Evolutionary conservation across 768 basidiomycete species (phyloP), one percentile per base, ranked within the genome.

Genomic region (Cystobasidiopsis lactophilus): DNA sequence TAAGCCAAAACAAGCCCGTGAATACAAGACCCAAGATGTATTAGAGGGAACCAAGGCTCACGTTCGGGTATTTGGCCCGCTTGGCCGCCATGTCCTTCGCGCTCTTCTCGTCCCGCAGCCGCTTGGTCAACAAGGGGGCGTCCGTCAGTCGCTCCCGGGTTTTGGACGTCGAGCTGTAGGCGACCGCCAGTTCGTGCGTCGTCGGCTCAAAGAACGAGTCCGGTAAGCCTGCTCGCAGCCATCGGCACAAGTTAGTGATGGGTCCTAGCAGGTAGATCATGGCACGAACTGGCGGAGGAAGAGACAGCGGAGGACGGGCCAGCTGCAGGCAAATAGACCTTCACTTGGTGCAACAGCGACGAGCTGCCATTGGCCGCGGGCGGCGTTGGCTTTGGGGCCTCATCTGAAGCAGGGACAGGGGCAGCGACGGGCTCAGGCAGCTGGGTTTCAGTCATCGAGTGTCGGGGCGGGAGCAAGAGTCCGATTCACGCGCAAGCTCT

Each of bases 161-260:
- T 33, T 48, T 56, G 21, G 27, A 21, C 23, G 52, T 41, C 19
- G 52, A 41, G 14, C 29, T 43, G 33, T 52, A 45, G 11, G 55
- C 55, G 4, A 50, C 40, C 19, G 50, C 26, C 29, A 56, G 38
- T 33, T 56, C 40, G 26, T 50, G 37, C 29, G 52, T 35, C 16
- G 55, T 56, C 3, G 55, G 55, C 5, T 51, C 33, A 39, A 40
- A 47, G 37, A 38, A 54, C 7, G 55, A 56, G 33, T 52, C 51
- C 44, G 55, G 55, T 40, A 52, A 39, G 13, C 52, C 55, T 29
- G 44, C 51, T 54, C n/a, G n/a, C n/a, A n/a, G n/a, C n/a, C n/a
- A n/a, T n/a, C n/a, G 23, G 24, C 19, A 43, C 19, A 24, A 19
- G 41, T 19, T 24, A 19, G 7, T 7, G 27, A 43, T 11, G 11